phyloP scores from a whole-genome alignment of 768 basidiomycete genomes.

The Wakefieldia striispora region DNA sequence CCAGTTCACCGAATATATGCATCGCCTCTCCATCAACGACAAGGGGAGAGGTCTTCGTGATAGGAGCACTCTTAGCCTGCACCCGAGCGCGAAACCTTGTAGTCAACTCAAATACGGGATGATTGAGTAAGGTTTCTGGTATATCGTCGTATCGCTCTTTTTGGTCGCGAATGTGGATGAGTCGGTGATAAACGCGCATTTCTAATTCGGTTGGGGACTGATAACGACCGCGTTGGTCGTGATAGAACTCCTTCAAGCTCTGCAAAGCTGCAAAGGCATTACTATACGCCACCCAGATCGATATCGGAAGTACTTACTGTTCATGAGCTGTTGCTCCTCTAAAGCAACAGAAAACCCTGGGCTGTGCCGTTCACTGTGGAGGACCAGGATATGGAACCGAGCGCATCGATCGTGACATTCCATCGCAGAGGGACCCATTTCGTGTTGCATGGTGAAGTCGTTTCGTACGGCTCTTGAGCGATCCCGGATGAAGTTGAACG shows the following conservation, averaged over 20 bases:
- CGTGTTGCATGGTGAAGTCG: slow-evolving; percentile 93
- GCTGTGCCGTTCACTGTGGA: slow-evolving; percentile 63
- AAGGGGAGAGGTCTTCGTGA: slow-evolving; percentile 62
- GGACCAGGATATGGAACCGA: slow-evolving; percentile 85
- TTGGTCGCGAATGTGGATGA: slow-evolving; percentile 88
- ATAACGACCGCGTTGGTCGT: slow-evolving; percentile 69
- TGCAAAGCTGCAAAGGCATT: slow-evolving; percentile 64
- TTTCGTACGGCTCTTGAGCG: slow-evolving; percentile 86
- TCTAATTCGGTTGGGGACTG: slow-evolving; percentile 86
- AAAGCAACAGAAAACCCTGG: slow-evolving; percentile 58
- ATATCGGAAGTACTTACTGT: slow-evolving; percentile 54
- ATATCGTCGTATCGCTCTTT: slow-evolving; percentile 73
- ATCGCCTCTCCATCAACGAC: slow-evolving; percentile 65
- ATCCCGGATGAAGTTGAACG: slow-evolving; percentile 87
- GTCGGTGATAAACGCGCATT: slow-evolving; percentile 92
- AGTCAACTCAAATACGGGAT: slow-evolving; percentile 80
- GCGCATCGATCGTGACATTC: slow-evolving; percentile 93
- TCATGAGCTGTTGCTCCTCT: slow-evolving; percentile 90
- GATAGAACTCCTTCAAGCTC: slow-evolving; percentile 90
- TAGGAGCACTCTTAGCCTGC: slow-evolving; percentile 75
- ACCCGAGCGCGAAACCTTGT: slow-evolving; percentile 79
- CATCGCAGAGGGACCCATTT: slow-evolving; percentile 72
- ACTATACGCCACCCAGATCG: background rate
- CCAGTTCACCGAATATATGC: slow-evolving; percentile 62
- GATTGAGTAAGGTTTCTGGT: slow-evolving; percentile 58